Evolutionary conservation across 352 stramenopile species (phyloP), one percentile per base, ranked within the genome.

Genomic region (Pythium monospermum): DNA sequence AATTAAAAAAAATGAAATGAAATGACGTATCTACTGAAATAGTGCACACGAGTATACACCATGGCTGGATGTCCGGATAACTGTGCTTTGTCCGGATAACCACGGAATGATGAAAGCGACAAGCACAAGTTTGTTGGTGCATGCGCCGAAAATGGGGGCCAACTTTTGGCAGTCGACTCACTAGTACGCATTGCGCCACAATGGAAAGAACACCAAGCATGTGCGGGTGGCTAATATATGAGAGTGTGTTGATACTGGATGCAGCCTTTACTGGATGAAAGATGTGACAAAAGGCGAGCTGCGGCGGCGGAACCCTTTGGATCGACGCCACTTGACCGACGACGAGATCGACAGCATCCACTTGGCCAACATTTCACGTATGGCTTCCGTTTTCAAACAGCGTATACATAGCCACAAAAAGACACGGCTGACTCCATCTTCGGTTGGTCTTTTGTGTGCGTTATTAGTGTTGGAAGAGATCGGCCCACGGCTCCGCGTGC

Each of bases 81-180:
- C n/a, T n/a, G n/a, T n/a, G n/a, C n/a, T n/a, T 32, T 51, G 46
- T 57, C 30, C 46, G 38, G 55, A 53, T 23, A 37, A 13, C 25
- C 18, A 6, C 15, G 37, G 38, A 22, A n/a, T n/a, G n/a, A n/a
- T n/a, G n/a, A n/a, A n/a, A n/a, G n/a, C n/a, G n/a, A n/a, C n/a
- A n/a, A n/a, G n/a, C n/a, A n/a, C n/a, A n/a, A n/a, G n/a, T n/a
- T n/a, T n/a, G n/a, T n/a, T n/a, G n/a, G n/a, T n/a, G n/a, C 6
- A 50, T 6, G 45, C 32, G 15, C 25, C 44, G n/a, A 66, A 25
- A 21, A 94, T 94, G 84, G 82, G 71, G 61, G 88, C 75, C 66
- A 95, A 93, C 69, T 95, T 95, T 61, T 95, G 84, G 84, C 84
- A 95, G 56, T 95, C 84, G 51, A 93, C 84, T 37, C 84, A 95